phyloP scores from a whole-genome alignment of 2,329 filamentous ascomycete genomes.

The Talaromyces sp. region DNA sequence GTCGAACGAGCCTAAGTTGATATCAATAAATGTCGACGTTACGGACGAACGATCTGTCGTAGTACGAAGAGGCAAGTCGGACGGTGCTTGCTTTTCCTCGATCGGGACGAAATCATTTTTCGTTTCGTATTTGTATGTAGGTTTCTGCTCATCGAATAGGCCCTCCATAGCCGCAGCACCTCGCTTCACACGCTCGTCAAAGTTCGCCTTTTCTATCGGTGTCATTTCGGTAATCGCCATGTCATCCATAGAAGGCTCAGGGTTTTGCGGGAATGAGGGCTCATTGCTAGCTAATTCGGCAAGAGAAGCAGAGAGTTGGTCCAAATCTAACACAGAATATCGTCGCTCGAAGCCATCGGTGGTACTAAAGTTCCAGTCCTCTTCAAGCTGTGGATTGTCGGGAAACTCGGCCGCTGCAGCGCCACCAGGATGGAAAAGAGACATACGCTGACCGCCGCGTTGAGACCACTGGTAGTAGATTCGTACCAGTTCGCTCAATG shows the following conservation, averaged over 20 bases:
- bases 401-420: conserved; percentile 55
- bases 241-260: conserved; percentile 29
- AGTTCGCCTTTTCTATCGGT: conserved; percentile 49
- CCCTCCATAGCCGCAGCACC: conserved; percentile 56
- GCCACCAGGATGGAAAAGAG: conserved; percentile 59
- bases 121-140: conserved; percentile 57
- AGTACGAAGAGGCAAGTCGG: conserved; percentile 53
- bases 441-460: conserved; percentile 49
- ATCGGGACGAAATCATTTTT: conserved; percentile 49
- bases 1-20: conserved; percentile 55
- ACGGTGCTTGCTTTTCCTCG: conserved; percentile 42
- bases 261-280: conserved; percentile 29
- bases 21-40: conserved; percentile 50
- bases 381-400: conserved; percentile 39
- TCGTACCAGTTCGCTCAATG: conserved; percentile 44
- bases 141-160: conserved; percentile 54
- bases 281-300: conserved; percentile 38
- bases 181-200: conserved; percentile 56
- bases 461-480: conserved; percentile 50
- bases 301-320: conserved; percentile 47
- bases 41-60: conserved; percentile 48
- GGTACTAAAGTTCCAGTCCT: conserved; percentile 65
- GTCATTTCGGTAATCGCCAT: conserved; percentile 34
- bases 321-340: conserved; percentile 46
- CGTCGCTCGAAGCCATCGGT: conserved; percentile 58